These are phyloP conservation scores for Candida tetrigidarum DNA, from an alignment of 1,139 yeast species.

Conservation along the genomic window DNA sequence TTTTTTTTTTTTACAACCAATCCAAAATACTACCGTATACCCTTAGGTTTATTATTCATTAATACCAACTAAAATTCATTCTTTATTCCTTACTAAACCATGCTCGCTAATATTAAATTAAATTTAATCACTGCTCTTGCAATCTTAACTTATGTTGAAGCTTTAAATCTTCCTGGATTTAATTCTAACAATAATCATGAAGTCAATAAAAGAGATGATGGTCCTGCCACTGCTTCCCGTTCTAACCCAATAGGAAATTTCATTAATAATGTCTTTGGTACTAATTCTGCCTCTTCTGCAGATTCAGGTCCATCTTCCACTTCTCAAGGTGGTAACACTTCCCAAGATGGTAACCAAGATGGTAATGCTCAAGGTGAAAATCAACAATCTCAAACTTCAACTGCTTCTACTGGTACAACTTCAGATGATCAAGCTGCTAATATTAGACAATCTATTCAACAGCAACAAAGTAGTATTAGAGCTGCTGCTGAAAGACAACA, in stretches of 20 bases:
- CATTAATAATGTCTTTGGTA: background rate
- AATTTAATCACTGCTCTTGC: conserved; percentile 15
- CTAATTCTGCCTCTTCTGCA: background rate
- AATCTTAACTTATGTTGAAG: conserved; percentile 13
- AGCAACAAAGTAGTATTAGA: background rate
- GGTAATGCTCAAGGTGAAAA: too few species aligned
- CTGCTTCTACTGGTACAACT: background rate
- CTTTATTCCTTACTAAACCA: conserved; percentile 8
- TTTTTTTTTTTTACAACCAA: background rate
- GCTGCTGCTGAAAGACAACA: background rate
- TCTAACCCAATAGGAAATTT: conserved; percentile 1
- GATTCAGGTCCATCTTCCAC: background rate
- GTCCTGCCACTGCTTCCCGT: background rate
- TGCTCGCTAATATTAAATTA: conserved; percentile 15
- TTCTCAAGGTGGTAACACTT: background rate
- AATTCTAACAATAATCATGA: background rate
- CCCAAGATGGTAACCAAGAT: background rate
- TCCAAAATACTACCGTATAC: conserved; percentile 1
- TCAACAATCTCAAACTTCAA: background rate
- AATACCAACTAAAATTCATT: conserved; percentile 18
- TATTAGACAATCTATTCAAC: background rate
- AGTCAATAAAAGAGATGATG: conserved; percentile 3
- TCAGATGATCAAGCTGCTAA: background rate
- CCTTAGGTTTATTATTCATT: too few species aligned
- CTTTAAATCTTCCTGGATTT: conserved; percentile 7